Base-by-base conservation (phyloP, 306 rosid species). In the Biancaea sappan region DNA sequence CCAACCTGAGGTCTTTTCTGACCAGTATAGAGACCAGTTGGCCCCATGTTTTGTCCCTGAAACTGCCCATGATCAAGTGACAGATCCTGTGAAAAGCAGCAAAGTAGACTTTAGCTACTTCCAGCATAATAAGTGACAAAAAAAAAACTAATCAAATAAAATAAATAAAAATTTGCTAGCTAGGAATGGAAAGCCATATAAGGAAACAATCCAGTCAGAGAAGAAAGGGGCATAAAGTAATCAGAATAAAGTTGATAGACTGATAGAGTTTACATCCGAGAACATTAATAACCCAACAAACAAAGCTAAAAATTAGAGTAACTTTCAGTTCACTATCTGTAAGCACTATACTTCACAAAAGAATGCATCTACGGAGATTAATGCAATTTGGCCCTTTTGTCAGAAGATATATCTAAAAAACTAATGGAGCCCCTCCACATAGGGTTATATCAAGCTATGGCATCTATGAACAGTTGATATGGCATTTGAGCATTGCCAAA, bases 1-100 rank as follows among this genome's bases (percentile, higher is more conserved):
- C 84, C 79, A 80, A 93, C 98, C 91, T 73, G 87, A 31, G 83
- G 92, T 77, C 96, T 88, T 77, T 80, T 93, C 58, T 83, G 89
- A 66, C 94, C 88, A 79, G 85, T 50, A 81, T 84, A 85, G 75
- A 83, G 77, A 77, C 90, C 94, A 69, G 83, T 75, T 62, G 83
- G 81, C 22, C 84, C 94, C 76, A 73, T 65, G 79, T 66, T 81
- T 82, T 86, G 86, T 53, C 86, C 94, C 61, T 54, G 94, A 80
- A 86, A 84, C 59, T 85, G 94, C 38, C 89, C 92, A 80, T 87
- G 75, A 78, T 92, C 98, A 29, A 83, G 81, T 89, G 86, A 82
- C 80, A 77, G 94, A 24, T 90, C 98, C 98, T 93, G 86, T 77
- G 62, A 57, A 56, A 74, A 69, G 65, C 46, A 79, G 43, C 57